Evolutionary conservation across 495 filamentous ascomycete genomes (phyloP), one percentile per base, ranked within the genome.

Genomic region (Penicillium paradoxum): DNA sequence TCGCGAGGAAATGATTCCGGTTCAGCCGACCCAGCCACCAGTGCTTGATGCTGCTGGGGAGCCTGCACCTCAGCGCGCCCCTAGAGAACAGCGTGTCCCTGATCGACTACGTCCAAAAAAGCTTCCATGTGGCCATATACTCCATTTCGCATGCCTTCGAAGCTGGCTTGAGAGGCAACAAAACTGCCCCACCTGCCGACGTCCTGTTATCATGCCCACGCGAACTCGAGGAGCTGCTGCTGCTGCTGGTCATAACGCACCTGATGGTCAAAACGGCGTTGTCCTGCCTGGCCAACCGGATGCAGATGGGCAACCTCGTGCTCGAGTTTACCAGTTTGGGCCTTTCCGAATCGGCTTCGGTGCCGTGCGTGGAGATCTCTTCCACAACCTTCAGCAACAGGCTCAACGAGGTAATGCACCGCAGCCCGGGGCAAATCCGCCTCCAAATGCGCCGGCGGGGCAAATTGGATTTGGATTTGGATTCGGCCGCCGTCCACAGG

Each of bases 141-240:
- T 98, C 29, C 93, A 98, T 69, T 90, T 96, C 56, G 83, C 90
- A 17, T 98, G 93, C 63, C 81, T 98, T 39, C 85, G 90, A 62
- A 95, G 92, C 66, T 98, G 93, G 93, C 74, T 98, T n/a, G 93
- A 97, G 72, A 84, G 93, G 49, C 93, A 98, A 67, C 95, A 97
- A 67, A 91, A 93, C 19, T 98, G 93, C 68, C 93, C 93, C 10
- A 97, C 92, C 3, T 98, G 93, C 66, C 83, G 93, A 51, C 79
- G 89, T 27, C 81, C 93, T 18, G 95, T 98, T 27, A 51, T 75
- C 15, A 58, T 56, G 2, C 58, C 67, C 13, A 65, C 69, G 40
- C 60, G 67, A 25, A 59, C 59, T 34, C 61, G 61, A 45, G 66
- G 56, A 30, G 49, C 66, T 41, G 59, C 47, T 18, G 68, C 51